These are phyloP conservation scores for Anethum foeniculum DNA, from an alignment of 140 eudicot species.

Conservation along the genomic window DNA sequence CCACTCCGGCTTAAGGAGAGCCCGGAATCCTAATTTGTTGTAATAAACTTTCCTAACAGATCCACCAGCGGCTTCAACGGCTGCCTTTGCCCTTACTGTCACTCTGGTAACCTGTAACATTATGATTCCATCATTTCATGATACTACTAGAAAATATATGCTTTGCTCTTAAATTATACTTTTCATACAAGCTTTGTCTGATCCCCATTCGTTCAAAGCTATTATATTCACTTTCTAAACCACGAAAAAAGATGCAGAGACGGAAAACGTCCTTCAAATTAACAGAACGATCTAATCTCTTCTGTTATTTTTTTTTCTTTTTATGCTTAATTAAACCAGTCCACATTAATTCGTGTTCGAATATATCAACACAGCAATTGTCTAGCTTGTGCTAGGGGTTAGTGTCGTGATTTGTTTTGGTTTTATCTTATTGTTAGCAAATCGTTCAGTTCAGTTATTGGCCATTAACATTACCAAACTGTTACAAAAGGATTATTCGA, in stretches of 20 bases:
- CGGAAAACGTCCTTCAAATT: not conserved
- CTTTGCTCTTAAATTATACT: not conserved
- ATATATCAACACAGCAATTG: not conserved
- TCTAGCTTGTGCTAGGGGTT: not conserved
- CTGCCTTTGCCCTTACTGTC: constrained; percentile 86
- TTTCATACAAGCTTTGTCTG: not conserved
- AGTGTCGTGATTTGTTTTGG: too few relatives aligned
- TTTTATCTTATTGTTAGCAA: not conserved
- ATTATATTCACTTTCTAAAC: not conserved
- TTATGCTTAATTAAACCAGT: not conserved
- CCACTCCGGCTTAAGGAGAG: constrained; percentile 91
- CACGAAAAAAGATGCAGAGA: not conserved
- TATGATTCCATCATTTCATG: not conserved
- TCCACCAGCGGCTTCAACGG: constrained; percentile 95
- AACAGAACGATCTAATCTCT: not conserved
- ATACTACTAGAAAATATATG: not conserved
- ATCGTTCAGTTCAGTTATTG: not conserved
- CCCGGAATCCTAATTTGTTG: constrained; percentile 73
- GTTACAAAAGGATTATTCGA: not conserved
- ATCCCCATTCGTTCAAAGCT: not conserved
- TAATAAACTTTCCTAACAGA: constrained; percentile 87
- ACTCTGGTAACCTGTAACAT: constrained; percentile 71
- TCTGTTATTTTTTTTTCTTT: too few relatives aligned
- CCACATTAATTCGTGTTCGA: not conserved
- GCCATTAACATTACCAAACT: not conserved